Evolutionary conservation across 768 basidiomycete species (phyloP), one percentile per base, ranked within the genome.

Genomic region (Rhizopogon sp.): DNA sequence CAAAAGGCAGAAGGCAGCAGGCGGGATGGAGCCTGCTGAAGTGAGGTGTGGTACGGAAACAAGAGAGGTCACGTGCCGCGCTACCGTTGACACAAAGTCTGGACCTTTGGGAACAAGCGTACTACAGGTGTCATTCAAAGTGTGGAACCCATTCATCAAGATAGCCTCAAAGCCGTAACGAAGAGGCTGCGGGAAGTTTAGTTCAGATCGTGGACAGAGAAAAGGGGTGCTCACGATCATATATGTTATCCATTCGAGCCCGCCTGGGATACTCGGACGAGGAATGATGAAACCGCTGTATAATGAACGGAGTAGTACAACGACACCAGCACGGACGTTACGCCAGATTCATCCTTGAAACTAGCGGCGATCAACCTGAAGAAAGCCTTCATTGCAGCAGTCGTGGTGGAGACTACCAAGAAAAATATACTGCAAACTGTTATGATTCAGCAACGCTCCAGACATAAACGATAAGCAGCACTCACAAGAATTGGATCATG

Each of bases 381-480:
- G 76, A 82, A 91, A 0, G 80, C 79, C 64, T 84, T 87, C 82
- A 92, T 87, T 6, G 81, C 73, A 35, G 90, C 50, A 22, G 83
- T 77, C 60, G 82, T 75, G 3, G 73, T 67, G 52, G 81, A 74
- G 5, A 79, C 55, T 60, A 83, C 76, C 31, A 89, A 66, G 64
- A 79, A 75, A 64, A 76, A 83, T 5, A 76, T 79, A 68, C 85
- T 85, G 73, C 67, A 77, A 58, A 8, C 64, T 64, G 0, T 76
- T 67, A 43, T 78, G 71, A 17, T 64, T 67, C 74, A 77, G 74
- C 53, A 31, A 64, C 66, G 17, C 73, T 42, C 57, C 74, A 73
- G 64, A 70, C 67, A 28, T 61, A 55, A 69, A 66, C 10, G 3
- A 25, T 25, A 25, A 25, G 25, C 25, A 60, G 14, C 14, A 41